A percentile compares a stretch with the other conserved stretches of the same genome.
These are phyloP conservation scores for Pyronema domesticum DNA, from an alignment of 495 filamentous ascomycete genomes.

Conservation along the genomic window DNA sequence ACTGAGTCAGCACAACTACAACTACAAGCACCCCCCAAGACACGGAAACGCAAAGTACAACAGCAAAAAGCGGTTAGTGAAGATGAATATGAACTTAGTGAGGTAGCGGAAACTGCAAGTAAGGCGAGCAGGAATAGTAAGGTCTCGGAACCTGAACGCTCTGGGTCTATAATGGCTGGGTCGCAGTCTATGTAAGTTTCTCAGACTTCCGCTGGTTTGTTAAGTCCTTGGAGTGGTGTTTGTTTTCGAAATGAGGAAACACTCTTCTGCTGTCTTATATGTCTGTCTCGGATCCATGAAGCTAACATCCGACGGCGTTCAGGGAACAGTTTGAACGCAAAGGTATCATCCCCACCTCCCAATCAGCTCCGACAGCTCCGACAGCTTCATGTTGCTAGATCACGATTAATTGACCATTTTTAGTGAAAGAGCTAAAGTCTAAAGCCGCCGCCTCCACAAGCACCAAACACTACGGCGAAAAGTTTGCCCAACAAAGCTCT, in stretches of 20 bases:
- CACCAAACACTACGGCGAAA: neutral
- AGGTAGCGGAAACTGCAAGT: neutral
- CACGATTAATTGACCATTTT: neutral
- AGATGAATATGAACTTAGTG: neutral
- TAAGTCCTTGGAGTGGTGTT: neutral
- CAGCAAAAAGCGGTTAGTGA: neutral
- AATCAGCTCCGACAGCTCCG: neutral
- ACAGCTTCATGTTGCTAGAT: no score
- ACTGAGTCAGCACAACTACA: no score
- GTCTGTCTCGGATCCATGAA: neutral
- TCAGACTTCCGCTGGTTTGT: no score
- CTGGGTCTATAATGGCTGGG: neutral
- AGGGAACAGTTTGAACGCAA: neutral
- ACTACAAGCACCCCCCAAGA: neutral
- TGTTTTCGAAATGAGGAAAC: neutral
- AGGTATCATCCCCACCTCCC: neutral
- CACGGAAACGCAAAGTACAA: neutral
- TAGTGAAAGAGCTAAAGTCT: neutral
- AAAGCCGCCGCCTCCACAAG: neutral
- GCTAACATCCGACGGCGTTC: neutral
- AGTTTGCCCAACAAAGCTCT: neutral
- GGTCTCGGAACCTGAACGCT: no score
- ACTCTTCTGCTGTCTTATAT: neutral
- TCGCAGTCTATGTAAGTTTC: constrained; percentile 1
- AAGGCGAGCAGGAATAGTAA: neutral